These are phyloP conservation scores for Xylaria sp. DNA, from an alignment of 2,329 filamentous ascomycete species.

Conservation along the genomic window DNA sequence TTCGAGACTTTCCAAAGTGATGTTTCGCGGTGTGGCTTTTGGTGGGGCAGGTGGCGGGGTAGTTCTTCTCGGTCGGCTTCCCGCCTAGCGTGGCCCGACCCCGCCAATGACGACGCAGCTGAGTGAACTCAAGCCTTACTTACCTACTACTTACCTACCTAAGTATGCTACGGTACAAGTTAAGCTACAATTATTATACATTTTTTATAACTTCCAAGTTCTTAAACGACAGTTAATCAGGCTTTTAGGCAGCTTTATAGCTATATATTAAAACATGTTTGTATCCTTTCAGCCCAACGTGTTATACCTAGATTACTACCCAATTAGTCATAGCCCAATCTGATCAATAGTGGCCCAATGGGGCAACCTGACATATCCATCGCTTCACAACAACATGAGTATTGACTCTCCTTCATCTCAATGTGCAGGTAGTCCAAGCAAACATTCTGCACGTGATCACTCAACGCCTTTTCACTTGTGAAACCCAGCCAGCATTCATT, in stretches of 20 bases:
- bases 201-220: too few relatives aligned
- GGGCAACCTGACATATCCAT: background rate
- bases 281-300: too few relatives aligned
- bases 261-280: too few relatives aligned
- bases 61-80: conserved; percentile 2
- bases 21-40: conserved; percentile 28
- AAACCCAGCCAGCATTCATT: conserved; percentile 5
- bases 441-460: background rate
- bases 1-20: background rate
- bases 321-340: too few relatives aligned
- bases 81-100: conserved; percentile 9
- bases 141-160: too few relatives aligned
- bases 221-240: too few relatives aligned
- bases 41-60: conserved; percentile 36
- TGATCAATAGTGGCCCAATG: background rate
- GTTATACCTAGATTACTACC: too few relatives aligned
- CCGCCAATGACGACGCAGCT: conserved; percentile 33
- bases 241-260: too few relatives aligned
- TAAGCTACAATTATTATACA: too few relatives aligned
- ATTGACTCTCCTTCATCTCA: background rate
- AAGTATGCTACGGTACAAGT: too few relatives aligned
- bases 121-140: too few relatives aligned
- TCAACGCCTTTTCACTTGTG: background rate
- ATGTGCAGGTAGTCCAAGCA: background rate
- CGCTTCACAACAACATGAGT: background rate